Conservation (phyloP, 495 filamentous ascomycete genomes). For the Aspergillus haitiensis region DNA sequence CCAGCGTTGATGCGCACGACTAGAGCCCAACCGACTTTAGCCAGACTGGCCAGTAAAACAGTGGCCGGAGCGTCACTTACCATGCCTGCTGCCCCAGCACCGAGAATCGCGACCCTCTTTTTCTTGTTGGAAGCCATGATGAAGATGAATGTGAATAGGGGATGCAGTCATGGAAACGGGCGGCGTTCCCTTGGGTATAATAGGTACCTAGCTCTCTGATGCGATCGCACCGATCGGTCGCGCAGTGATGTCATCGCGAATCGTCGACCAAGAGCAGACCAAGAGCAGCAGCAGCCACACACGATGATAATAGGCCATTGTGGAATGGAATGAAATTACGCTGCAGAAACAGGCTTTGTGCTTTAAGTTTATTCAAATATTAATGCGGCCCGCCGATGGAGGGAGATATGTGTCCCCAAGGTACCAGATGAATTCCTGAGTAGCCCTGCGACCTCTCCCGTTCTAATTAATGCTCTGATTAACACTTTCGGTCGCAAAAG, state of each 20-base stretch:
- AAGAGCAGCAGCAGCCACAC: too few species aligned
- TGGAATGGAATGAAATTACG: too few species aligned
- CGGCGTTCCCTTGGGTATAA: background rate
- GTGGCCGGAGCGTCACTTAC: slow-evolving; percentile 27
- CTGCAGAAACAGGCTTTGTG: too few species aligned
- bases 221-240: background rate
- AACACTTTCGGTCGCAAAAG: slow-evolving; percentile 13
- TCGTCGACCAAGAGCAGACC: too few species aligned
- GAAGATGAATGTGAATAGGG: background rate
- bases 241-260: slow-evolving; percentile 9
- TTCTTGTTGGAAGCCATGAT: background rate
- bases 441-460: too few species aligned
- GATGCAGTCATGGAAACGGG: background rate
- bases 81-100: slow-evolving; percentile 66
- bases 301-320: too few species aligned
- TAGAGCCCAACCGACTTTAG: slow-evolving; percentile 24
- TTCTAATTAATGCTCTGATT: too few species aligned
- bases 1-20: slow-evolving; percentile 74
- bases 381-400: too few species aligned
- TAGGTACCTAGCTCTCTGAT: background rate
- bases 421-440: too few species aligned
- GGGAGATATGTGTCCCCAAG: too few species aligned
- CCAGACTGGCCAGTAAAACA: background rate
- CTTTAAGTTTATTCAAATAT: too few species aligned
- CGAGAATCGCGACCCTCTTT: slow-evolving; percentile 60